phyloP scores from a whole-genome alignment of 768 basidiomycete species.

The Termitomyces sp. region DNA sequence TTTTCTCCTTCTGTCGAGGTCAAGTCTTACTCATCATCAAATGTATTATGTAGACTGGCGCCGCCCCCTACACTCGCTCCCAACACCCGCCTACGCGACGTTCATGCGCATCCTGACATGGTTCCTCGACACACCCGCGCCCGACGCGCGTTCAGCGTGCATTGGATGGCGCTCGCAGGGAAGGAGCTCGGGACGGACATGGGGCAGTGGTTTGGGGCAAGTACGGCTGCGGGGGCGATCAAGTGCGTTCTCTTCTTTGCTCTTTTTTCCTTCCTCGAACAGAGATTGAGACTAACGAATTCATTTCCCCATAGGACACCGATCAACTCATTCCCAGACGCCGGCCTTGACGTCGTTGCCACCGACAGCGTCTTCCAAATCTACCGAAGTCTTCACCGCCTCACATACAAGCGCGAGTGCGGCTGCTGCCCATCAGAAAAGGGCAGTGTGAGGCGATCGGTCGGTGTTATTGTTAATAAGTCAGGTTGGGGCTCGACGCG shows the following conservation, averaged over 20 bases:
- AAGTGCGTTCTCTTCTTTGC: constrained; percentile 27
- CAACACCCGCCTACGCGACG: constrained; percentile 67
- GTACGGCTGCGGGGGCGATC: constrained; percentile 93
- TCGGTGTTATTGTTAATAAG: constrained; percentile 87
- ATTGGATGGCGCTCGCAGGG: constrained; percentile 93
- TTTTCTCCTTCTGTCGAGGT: neutral
- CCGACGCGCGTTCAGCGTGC: constrained; percentile 87
- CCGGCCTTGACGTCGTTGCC: constrained; percentile 75
- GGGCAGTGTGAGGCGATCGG: constrained; percentile 68
- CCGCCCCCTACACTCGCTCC: constrained; percentile 57
- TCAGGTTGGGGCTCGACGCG: constrained; percentile 92
- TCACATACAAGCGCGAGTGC: constrained; percentile 38
- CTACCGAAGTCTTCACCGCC: constrained; percentile 82
- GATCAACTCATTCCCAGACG: constrained; percentile 74
- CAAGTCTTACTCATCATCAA: too few relatives aligned
- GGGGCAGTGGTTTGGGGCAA: constrained; percentile 98
- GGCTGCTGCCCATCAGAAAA: too few relatives aligned
- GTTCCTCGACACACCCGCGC: constrained; percentile 90
- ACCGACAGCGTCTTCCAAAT: constrained; percentile 83
- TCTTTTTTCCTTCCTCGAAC: too few relatives aligned
- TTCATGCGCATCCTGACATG: constrained; percentile 92
- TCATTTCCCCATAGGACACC: constrained; percentile 43
- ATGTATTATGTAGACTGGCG: constrained; percentile 80
- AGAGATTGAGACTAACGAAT: too few relatives aligned
- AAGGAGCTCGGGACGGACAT: constrained; percentile 94